These are phyloP conservation scores for Phoma herbarum DNA, from an alignment of 2,329 filamentous ascomycete genomes.

Conservation along the genomic window DNA sequence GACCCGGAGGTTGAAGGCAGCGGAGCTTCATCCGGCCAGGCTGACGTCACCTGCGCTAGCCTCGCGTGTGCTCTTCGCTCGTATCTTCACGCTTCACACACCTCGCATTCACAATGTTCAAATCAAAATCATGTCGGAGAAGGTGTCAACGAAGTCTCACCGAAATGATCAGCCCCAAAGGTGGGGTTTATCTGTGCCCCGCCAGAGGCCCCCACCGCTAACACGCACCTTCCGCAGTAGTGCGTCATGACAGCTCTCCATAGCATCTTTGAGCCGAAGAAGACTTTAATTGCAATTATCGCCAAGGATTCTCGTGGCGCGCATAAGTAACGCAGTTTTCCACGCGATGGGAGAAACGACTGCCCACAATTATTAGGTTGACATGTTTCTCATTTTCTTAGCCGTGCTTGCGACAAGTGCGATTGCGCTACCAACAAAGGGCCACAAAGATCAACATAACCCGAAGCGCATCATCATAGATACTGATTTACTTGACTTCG, in stretches of 20 bases:
- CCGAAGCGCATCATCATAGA: conserved; percentile 9
- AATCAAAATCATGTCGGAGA: neutral
- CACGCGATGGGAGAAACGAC: neutral
- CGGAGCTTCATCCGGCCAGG: neutral
- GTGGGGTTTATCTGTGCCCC: neutral
- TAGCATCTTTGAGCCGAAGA: neutral
- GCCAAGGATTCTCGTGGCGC: neutral
- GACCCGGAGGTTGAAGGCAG: neutral
- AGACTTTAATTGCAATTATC: neutral
- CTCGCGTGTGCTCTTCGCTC: neutral
- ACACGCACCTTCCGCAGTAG: neutral
- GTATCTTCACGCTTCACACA: neutral
- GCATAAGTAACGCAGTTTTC: neutral
- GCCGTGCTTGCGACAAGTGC: neutral
- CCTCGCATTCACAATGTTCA: neutral
- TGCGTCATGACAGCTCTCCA: neutral
- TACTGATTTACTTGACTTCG: conserved; percentile 11
- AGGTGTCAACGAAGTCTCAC: neutral
- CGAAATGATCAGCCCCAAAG: neutral
- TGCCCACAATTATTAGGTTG: neutral
- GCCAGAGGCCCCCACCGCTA: neutral
- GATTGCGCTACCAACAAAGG: neutral
- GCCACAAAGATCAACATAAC: neutral
- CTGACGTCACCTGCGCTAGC: conserved; percentile 10
- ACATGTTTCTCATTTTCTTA: neutral